These are phyloP conservation scores for Emergomyces orientalis DNA, from an alignment of 2,329 filamentous ascomycete genomes.

Conservation along the genomic window DNA sequence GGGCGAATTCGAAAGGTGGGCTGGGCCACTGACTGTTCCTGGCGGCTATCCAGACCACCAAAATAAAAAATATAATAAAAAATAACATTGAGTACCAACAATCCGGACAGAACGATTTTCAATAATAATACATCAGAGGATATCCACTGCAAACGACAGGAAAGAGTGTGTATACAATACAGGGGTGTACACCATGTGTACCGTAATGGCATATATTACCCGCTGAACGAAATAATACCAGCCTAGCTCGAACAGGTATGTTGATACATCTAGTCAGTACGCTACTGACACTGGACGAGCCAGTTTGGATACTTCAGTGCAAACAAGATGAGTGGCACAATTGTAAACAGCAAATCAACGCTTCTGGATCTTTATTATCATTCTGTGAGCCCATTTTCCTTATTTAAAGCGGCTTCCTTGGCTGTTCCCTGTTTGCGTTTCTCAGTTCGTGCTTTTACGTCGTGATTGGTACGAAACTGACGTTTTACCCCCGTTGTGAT, in stretches of 20 bases:
- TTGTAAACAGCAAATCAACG: not conserved
- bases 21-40: not conserved
- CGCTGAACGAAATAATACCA: not conserved
- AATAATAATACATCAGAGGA: not conserved
- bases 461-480: not conserved
- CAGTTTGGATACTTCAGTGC: not conserved
- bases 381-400: not conserved
- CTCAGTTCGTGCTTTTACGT: not conserved
- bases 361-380: not conserved
- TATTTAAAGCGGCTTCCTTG: not conserved
- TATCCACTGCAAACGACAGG: not conserved
- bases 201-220: not conserved
- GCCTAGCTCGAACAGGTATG: not conserved
- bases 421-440: not conserved
- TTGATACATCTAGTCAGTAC: not conserved
- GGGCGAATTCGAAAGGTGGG: not conserved
- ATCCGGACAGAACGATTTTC: slow-evolving; percentile 8
- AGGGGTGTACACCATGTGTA: not conserved
- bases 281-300: not conserved
- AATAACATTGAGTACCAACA: slow-evolving; percentile 13
- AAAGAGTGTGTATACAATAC: no score
- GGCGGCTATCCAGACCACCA: slow-evolving; percentile 6
- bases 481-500: not conserved
- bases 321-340: not conserved
- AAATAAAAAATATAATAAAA: not conserved